These are phyloP conservation scores for Penicillium sp. DNA, from an alignment of 2,329 filamentous ascomycete genomes.

Conservation along the genomic window DNA sequence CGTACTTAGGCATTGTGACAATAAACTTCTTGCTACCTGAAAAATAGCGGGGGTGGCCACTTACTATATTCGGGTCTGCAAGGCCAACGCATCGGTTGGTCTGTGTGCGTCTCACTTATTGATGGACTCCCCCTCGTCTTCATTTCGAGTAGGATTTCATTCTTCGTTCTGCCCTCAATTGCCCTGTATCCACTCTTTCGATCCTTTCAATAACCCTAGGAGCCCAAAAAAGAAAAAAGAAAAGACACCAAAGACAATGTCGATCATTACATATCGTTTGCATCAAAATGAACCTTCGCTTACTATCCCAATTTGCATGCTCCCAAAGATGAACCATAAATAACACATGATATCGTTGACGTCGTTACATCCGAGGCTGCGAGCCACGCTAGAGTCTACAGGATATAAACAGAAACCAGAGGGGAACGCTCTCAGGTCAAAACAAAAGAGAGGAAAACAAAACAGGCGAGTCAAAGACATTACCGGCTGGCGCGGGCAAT, in stretches of 20 bases:
- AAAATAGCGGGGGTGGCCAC: too few species aligned
- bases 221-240: not conserved
- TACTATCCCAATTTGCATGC: conserved; percentile 7
- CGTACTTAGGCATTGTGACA: too few species aligned
- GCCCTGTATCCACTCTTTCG: not conserved
- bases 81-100: conserved; percentile 24
- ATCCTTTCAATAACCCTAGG: not conserved
- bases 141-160: not conserved
- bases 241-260: not conserved
- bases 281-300: not conserved
- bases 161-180: not conserved
- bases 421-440: conserved; percentile 6
- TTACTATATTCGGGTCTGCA: conserved; percentile 11
- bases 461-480: conserved; percentile 7
- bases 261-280: not conserved
- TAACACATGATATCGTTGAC: conserved; percentile 37
- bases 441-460: conserved; percentile 10
- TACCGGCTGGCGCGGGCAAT: conserved; percentile 79
- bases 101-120: conserved; percentile 23
- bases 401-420: conserved; percentile 17
- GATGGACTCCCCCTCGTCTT: conserved; percentile 9
- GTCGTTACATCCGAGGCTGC: conserved; percentile 46
- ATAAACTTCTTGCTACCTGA: too few species aligned
- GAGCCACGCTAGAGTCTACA: conserved; percentile 30
- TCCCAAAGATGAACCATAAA: conserved; percentile 1